A percentile compares a stretch with the other conserved stretches of the same genome.
Evolutionary conservation across 192 early-diverging fungal species (phyloP).

Genomic region (Podila epicladia): DNA sequence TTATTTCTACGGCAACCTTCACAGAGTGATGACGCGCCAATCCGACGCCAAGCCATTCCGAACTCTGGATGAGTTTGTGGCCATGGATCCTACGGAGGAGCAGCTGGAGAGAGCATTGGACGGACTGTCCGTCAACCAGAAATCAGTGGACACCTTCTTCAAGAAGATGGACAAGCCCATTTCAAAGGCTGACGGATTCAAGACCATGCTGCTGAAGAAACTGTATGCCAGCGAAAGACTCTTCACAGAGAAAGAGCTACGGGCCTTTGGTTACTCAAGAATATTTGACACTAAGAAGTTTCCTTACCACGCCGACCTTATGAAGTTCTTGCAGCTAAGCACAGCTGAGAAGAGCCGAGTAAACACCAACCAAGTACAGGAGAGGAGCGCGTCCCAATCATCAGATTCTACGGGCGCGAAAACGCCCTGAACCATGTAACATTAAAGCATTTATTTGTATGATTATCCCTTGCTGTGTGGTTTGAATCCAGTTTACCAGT

Average conservation of each 20-base stretch:
- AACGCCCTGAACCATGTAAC: no score
- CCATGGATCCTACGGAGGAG: neutral
- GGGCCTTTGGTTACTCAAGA: no score
- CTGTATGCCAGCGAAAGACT: neutral
- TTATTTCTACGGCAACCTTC: slow-evolving; percentile 21
- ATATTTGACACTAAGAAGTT: no score
- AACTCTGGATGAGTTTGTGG: slow-evolving; percentile 17
- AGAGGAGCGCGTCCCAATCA: no score
- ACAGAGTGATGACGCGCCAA: slow-evolving; percentile 11
- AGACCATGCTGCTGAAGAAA: neutral
- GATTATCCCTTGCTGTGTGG: neutral
- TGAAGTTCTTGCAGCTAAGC: no score
- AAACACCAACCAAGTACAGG: no score
- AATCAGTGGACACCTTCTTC: neutral
- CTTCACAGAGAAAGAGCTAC: neutral
- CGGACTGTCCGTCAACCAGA: neutral
- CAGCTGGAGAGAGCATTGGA: slow-evolving; percentile 11
- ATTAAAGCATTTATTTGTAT: slow-evolving; percentile 2
- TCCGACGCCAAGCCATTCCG: slow-evolving; percentile 18
- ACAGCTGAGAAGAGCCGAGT: no score
- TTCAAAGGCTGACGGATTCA: neutral
- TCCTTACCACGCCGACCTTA: no score
- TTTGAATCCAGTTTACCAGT: slow-evolving; percentile 31
- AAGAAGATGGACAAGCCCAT: slow-evolving; percentile 1
- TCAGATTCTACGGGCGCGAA: no score